phyloP scores from a whole-genome alignment of 1,139 yeast species.

The Diutina ranongensis region DNA sequence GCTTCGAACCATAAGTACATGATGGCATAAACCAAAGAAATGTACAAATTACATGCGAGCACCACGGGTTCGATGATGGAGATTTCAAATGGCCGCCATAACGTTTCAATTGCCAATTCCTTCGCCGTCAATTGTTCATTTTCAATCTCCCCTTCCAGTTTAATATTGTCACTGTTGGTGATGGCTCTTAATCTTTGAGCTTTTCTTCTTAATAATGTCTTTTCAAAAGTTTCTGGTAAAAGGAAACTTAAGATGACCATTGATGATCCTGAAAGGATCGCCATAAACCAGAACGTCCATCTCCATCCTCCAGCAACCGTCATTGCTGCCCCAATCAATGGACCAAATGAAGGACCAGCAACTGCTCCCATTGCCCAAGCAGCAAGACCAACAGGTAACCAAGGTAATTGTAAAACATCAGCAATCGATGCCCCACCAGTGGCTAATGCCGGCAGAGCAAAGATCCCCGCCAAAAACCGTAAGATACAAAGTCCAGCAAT shows the following conservation, averaged over 20 bases:
- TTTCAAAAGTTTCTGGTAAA: slow-evolving; percentile 41
- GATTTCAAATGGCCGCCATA: slow-evolving; percentile 40
- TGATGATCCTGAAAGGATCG: slow-evolving; percentile 24
- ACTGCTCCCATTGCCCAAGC: slow-evolving; percentile 32
- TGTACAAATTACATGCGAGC: slow-evolving; percentile 35
- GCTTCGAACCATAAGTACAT: slow-evolving; percentile 52
- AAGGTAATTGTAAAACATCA: slow-evolving; percentile 13
- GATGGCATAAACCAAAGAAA: slow-evolving; percentile 42
- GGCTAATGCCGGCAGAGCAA: slow-evolving; percentile 18
- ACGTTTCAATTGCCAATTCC: slow-evolving; percentile 23
- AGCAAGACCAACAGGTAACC: slow-evolving; percentile 20
- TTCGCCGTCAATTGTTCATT: slow-evolving; percentile 17
- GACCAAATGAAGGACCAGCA: slow-evolving; percentile 23
- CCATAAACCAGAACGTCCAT: slow-evolving; percentile 33
- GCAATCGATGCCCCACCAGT: slow-evolving; percentile 23
- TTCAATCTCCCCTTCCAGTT: slow-evolving; percentile 28
- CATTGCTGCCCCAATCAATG: slow-evolving; percentile 20
- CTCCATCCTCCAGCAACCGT: slow-evolving; percentile 26
- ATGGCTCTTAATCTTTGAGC: slow-evolving; percentile 31
- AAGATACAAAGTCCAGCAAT: slow-evolving; percentile 22
- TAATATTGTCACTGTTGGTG: slow-evolving; percentile 18
- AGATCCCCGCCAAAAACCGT: slow-evolving; percentile 24
- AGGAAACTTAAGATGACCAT: slow-evolving; percentile 21
- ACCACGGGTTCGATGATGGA: slow-evolving; percentile 33
- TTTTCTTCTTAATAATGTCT: slow-evolving; percentile 32